phyloP scores from a whole-genome alignment of 805 yeast genomes.

The Yamadazyma paraphyllophila region DNA sequence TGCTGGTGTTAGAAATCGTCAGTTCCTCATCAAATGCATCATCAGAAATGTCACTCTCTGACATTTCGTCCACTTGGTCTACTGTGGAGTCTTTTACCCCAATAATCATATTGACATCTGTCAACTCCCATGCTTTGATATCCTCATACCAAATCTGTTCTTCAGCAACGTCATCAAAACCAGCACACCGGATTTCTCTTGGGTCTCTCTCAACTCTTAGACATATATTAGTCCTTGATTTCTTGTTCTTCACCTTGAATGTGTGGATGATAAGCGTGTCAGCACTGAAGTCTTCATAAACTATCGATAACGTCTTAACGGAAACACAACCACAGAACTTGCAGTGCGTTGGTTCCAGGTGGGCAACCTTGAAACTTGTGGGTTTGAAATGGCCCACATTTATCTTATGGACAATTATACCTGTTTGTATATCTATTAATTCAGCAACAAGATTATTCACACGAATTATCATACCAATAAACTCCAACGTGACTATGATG shows the following conservation, averaged over 20 bases:
- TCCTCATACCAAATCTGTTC: constrained; percentile 62
- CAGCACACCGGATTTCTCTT: constrained; percentile 84
- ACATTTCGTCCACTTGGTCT: neutral
- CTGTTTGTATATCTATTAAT: constrained; percentile 75
- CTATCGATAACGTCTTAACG: constrained; percentile 65
- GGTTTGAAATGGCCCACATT: constrained; percentile 61
- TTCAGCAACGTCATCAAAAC: constrained; percentile 74
- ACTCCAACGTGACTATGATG: constrained; percentile 56
- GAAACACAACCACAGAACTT: constrained; percentile 90
- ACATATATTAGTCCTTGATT: constrained; percentile 78
- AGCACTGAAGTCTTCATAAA: constrained; percentile 61
- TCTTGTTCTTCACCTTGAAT: constrained; percentile 59
- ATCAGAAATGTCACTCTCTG: constrained; percentile 5
- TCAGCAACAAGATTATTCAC: constrained; percentile 59
- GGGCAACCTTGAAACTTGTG: constrained; percentile 64
- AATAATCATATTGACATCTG: constrained; percentile 73
- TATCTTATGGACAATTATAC: constrained; percentile 62
- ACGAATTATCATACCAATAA: constrained; percentile 71
- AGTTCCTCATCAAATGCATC: constrained; percentile 13
- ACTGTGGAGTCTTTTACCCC: constrained; percentile 42
- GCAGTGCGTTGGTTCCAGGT: constrained; percentile 85
- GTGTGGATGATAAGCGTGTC: constrained; percentile 69
- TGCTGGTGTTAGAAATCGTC: neutral
- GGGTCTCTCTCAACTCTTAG: constrained; percentile 90
- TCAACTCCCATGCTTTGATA: constrained; percentile 76